Evolutionary conservation across 2,329 filamentous ascomycete species (phyloP).

Genomic region (Fusarium metavorans): DNA sequence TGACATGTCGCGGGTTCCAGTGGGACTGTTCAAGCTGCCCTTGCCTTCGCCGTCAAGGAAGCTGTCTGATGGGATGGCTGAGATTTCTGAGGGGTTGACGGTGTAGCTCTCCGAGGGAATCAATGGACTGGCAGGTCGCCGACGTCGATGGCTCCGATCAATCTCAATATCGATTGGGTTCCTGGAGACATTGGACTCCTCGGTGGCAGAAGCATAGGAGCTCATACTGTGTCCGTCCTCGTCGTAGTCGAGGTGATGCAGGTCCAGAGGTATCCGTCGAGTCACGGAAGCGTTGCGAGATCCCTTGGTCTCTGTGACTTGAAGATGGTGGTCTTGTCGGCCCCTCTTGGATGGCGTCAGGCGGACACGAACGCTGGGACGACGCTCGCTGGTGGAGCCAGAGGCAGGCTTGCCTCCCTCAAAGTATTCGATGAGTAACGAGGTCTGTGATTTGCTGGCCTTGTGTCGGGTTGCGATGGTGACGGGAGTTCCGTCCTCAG

Average conservation of each 20-base stretch:
- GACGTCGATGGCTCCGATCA: constrained; percentile 69
- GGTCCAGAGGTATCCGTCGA: constrained; percentile 66
- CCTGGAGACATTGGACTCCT: constrained; percentile 81
- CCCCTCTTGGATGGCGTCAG: constrained; percentile 81
- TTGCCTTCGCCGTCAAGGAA: constrained; percentile 66
- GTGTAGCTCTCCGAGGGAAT: constrained; percentile 73
- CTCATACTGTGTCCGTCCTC: constrained; percentile 76
- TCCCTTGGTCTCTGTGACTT: constrained; percentile 85
- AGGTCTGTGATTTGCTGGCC: constrained; percentile 81
- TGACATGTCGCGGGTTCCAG: constrained; percentile 51
- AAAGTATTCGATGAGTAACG: constrained; percentile 94
- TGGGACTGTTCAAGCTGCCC: constrained; percentile 58
- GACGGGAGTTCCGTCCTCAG: constrained; percentile 89
- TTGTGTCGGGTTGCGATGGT: constrained; percentile 84
- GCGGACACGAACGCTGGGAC: constrained; percentile 83
- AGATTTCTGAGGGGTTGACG: constrained; percentile 84
- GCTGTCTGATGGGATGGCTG: constrained; percentile 74
- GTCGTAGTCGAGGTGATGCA: constrained; percentile 55
- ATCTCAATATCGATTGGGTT: constrained; percentile 93
- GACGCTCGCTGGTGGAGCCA: constrained; percentile 70
- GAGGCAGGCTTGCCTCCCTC: constrained; percentile 77
- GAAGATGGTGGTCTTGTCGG: constrained; percentile 78
- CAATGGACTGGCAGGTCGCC: constrained; percentile 75
- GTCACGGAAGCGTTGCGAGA: constrained; percentile 73
- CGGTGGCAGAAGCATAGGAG: constrained; percentile 82